Evolutionary conservation across 805 yeast species (phyloP), one percentile per base, ranked within the genome.

Genomic region (Ogataea paradorogensis): DNA sequence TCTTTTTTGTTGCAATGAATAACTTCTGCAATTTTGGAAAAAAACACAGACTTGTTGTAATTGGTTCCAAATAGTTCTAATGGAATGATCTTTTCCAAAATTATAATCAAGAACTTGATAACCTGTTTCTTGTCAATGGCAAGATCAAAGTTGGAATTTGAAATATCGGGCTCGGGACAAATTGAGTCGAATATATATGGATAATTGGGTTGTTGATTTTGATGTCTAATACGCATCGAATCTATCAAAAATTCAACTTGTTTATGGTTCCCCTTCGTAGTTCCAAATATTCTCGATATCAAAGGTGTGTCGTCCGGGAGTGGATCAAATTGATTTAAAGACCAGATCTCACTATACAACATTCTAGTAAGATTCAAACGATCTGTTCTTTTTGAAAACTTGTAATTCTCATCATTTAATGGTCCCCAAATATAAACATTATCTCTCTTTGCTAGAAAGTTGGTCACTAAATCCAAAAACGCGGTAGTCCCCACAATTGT

Each of bases 81-180:
- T 0, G 89, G 85, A 15, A 83, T 61, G 0, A 82, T 47, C 35
- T 67, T 70, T 9, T 71, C 73, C 4, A 77, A 38, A 0, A 80
- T 37, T 0, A 65, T 52, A 1, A 71, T 46, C 1, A 74, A 51
- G 47, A 78, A 76, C 30, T 55, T 61, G 0, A 71, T 47, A 0
- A 83, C 78, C 0, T 45, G 29, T 9, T 47, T 43, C 7, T 60
- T 51, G 0, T 62, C 47, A 0, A 71, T 58, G 1, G 67, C 58
- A 15, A 58, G 38, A 0, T 61, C 63, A 7, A 69, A 46, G 33
- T 70, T 65, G 22, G 58, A 50, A 5, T 40, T 23, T 4, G 14
- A 7, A 2, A 24, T 2, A 11, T 10, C 9, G 15, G 34, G 23
- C 9, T 27, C 46, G 1, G 58, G 52, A 42, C 73, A 67, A 1